Evolutionary conservation across 257 asterid species (phyloP).

Genomic region (Fraxinus anomala): DNA sequence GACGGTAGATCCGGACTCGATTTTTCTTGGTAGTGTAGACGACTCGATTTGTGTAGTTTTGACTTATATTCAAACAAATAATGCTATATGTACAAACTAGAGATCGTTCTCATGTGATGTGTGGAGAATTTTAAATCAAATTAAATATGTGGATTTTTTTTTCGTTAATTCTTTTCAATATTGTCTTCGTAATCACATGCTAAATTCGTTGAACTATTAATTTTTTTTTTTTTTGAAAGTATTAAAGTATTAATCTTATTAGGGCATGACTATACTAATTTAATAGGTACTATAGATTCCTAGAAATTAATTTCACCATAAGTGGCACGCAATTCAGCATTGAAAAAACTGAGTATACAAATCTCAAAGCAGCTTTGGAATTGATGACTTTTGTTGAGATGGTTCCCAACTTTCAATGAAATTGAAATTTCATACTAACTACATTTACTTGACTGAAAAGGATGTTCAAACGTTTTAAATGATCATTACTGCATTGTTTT

Average conservation of each 20-base stretch:
- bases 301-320: neutral
- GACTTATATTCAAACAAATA: too few species aligned
- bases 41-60: too few species aligned
- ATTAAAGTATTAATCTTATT: too few species aligned
- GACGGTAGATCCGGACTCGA: too few species aligned
- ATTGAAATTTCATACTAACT: slow-evolving; percentile 1
- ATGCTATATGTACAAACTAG: too few species aligned
- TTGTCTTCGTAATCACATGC: neutral
- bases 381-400: slow-evolving; percentile 17
- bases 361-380: neutral
- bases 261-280: neutral
- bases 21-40: too few species aligned
- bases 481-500: neutral
- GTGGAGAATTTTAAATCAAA: too few species aligned
- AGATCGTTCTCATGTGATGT: too few species aligned
- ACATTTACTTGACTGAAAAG: slow-evolving; percentile 10
- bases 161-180: too few species aligned
- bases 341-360: neutral
- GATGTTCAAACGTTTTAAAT: slow-evolving; percentile 1
- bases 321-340: neutral
- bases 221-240: too few species aligned
- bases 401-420: slow-evolving; percentile 16
- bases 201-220: too few species aligned
- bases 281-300: neutral
- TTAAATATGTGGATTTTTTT: too few species aligned